Evolutionary conservation across 1,284 basidiomycete genomes (phyloP), one percentile per base, ranked within the genome.

Genomic region (Waitea zeae): DNA sequence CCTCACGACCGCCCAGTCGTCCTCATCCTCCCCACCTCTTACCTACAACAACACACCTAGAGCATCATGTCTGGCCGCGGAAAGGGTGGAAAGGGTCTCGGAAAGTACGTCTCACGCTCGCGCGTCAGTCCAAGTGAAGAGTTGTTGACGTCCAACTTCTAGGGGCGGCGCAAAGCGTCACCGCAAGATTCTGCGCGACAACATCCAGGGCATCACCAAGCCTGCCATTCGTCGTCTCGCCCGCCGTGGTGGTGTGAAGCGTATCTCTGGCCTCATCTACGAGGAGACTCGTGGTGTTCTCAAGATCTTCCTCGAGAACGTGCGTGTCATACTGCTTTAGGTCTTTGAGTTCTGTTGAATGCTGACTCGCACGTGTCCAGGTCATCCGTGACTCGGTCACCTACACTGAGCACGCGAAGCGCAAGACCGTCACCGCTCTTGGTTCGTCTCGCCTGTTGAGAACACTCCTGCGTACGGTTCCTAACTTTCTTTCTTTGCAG

Each of bases 381-480:
- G 54, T 81, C 50, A 83, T 87, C 46, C 72, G 78, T 54, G 83
- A 89, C 63, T 86, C 84, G 36, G 84, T 88, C 53, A 88, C 84
- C 36, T 87, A 87, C 69, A 82, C 80, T 38, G 83, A 86, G 69
- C 82, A 87, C 58, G 81, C 82, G 46, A 87, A 87, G 67, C 68
- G 82, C 46, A 87, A 86, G 64, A 86, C 81, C n/a, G 79, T 87
- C 36, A 82, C 77, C 31, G 81, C 83, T 15, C 74, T 80, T 36
- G n/a, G n/a, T n/a, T n/a, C n/a, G n/a, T n/a, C n/a, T n/a, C n/a
- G n/a, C n/a, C n/a, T n/a, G n/a, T n/a, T n/a, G n/a, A n/a, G n/a
- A n/a, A n/a, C n/a, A n/a, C n/a, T n/a, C n/a, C n/a, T n/a, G n/a
- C n/a, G n/a, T n/a, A n/a, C n/a, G n/a, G n/a, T n/a, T n/a, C n/a